Evolutionary conservation across 805 yeast genomes (phyloP).

Genomic region (Nakazawaea peltata): DNA sequence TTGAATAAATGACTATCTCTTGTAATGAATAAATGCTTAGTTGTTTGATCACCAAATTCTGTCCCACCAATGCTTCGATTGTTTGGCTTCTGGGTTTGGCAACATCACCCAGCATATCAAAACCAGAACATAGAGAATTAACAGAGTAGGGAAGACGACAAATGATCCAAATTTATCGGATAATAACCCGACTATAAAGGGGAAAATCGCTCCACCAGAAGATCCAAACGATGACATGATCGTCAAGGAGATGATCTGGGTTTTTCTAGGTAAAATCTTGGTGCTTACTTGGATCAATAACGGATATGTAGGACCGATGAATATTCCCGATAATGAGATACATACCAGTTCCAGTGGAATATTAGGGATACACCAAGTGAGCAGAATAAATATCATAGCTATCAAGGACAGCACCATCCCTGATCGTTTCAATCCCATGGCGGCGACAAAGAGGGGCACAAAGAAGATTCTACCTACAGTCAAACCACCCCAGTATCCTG

Average conservation of each 20-base stretch:
- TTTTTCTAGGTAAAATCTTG: conserved; percentile 22
- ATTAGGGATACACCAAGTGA: conserved; percentile 23
- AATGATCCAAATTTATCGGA: conserved; percentile 22
- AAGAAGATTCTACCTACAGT: conserved; percentile 25
- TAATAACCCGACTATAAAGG: conserved; percentile 25
- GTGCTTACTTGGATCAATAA: conserved; percentile 19
- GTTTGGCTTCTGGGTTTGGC: conserved; percentile 19
- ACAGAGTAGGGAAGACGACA: conserved; percentile 24
- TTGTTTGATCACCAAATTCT: conserved; percentile 4
- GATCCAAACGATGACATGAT: conserved; percentile 26
- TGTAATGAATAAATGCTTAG: no score
- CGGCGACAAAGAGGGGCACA: conserved; percentile 18
- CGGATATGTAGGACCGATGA: conserved; percentile 25
- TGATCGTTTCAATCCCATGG: conserved; percentile 20
- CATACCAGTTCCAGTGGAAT: conserved; percentile 18
- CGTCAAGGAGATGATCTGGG: conserved; percentile 23
- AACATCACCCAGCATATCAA: conserved; percentile 18
- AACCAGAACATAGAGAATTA: conserved; percentile 17
- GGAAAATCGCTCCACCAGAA: conserved; percentile 26
- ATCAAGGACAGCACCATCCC: conserved; percentile 16
- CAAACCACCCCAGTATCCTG: conserved; percentile 28
- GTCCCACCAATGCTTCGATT: conserved; percentile 12
- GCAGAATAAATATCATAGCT: conserved; percentile 16
- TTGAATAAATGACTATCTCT: neutral
- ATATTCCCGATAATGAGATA: conserved; percentile 22